Conservation (phyloP, 1,139 yeast genomes). For the Yamadazyma triangularis region DNA sequence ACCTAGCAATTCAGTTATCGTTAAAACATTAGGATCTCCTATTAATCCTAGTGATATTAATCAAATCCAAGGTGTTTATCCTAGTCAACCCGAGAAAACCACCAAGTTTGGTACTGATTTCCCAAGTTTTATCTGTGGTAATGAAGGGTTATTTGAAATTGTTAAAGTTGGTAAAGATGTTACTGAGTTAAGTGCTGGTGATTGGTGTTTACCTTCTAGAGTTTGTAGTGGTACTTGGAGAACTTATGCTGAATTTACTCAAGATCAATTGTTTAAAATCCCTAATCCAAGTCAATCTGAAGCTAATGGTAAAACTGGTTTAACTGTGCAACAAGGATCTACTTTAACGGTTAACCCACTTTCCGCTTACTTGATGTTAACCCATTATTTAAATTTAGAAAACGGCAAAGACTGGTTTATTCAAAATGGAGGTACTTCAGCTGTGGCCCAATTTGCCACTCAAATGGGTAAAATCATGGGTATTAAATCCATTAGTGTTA, state of each 20-base stretch:
- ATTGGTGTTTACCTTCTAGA: conserved; percentile 85
- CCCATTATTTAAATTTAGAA: conserved; percentile 56
- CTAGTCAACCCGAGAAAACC: conserved; percentile 32
- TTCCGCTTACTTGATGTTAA: conserved; percentile 88
- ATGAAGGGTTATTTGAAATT: conserved; percentile 90
- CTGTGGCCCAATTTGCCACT: conserved; percentile 91
- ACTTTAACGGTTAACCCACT: conserved; percentile 89
- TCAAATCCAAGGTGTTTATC: conserved; percentile 40
- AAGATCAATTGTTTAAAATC: conserved; percentile 50
- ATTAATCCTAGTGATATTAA: conserved; percentile 48
- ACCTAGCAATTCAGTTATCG: conserved; percentile 43
- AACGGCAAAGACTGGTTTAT: conserved; percentile 83
- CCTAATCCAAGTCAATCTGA: conserved; percentile 36
- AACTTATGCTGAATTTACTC: conserved; percentile 62
- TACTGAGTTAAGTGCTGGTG: conserved; percentile 57
- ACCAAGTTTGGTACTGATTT: conserved; percentile 27
- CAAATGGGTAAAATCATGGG: conserved; percentile 82
- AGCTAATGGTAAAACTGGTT: conserved; percentile 30
- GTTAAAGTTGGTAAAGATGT: conserved; percentile 61
- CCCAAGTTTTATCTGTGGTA: conserved; percentile 38
- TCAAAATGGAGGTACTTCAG: conserved; percentile 95
- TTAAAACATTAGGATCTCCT: conserved; percentile 77
- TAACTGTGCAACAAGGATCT: conserved; percentile 69
- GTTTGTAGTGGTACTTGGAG: conserved; percentile 96
- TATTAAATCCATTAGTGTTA: conserved; percentile 77